Evolutionary conservation across 2,329 filamentous ascomycete species (phyloP).

Genomic region (Ceratocystis papillata): DNA sequence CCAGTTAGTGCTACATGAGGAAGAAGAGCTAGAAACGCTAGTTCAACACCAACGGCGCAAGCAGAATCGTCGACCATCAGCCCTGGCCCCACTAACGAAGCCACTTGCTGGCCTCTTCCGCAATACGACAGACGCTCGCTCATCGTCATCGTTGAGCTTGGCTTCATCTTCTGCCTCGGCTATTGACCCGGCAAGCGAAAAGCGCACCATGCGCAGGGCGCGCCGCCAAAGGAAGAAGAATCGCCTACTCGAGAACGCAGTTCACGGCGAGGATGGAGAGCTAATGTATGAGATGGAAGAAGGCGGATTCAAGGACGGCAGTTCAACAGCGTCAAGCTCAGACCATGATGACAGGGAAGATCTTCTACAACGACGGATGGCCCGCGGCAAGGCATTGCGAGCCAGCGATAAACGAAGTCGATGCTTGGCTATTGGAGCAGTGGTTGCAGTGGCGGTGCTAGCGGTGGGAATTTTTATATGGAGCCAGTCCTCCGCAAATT

Average conservation of each 20-base stretch:
- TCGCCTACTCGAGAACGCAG: slow-evolving; percentile 42
- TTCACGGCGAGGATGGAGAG: slow-evolving; percentile 57
- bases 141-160: slow-evolving; percentile 5
- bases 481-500: slow-evolving; percentile 5
- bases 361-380: slow-evolving; percentile 44
- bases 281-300: slow-evolving; percentile 89
- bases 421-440: slow-evolving; percentile 38
- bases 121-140: not conserved
- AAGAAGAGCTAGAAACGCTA: slow-evolving; percentile 58
- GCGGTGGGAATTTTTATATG: slow-evolving; percentile 27
- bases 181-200: slow-evolving; percentile 33
- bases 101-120: slow-evolving; percentile 30
- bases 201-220: slow-evolving; percentile 39
- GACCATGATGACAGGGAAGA: slow-evolving; percentile 50
- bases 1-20: slow-evolving; percentile 59
- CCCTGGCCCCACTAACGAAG: slow-evolving; percentile 39
- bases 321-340: slow-evolving; percentile 51
- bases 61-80: slow-evolving; percentile 40
- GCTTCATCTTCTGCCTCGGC: not conserved
- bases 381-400: slow-evolving; percentile 31
- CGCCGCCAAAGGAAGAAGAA: slow-evolving; percentile 45
- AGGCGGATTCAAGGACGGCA: slow-evolving; percentile 58
- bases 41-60: slow-evolving; percentile 40
- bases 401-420: not conserved
- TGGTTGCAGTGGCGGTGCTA: slow-evolving; percentile 32